phyloP scores from a whole-genome alignment of 805 yeast species.

The Babjeviella inositovora region DNA sequence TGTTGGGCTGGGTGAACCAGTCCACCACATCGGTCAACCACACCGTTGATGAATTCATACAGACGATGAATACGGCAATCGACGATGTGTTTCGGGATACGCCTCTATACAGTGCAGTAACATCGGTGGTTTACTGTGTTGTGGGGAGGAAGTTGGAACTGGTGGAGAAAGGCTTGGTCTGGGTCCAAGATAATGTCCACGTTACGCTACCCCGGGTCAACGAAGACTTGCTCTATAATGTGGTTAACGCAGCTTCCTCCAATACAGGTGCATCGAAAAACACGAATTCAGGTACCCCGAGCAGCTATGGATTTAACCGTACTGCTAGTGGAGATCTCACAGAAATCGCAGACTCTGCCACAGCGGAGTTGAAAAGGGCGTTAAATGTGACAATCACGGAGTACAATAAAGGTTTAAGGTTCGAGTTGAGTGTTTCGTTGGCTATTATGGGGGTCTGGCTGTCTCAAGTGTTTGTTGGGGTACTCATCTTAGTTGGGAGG shows the following conservation, averaged over 20 bases:
- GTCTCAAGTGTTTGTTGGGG: constrained; percentile 22
- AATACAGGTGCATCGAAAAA: constrained; percentile 1
- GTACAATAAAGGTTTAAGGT: constrained; percentile 16
- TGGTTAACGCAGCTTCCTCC: constrained; percentile 2
- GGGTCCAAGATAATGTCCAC: constrained; percentile 56
- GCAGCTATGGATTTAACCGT: too few species aligned
- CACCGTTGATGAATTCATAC: constrained; percentile 42
- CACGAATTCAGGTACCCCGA: constrained; percentile 2
- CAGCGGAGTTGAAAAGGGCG: constrained; percentile 7
- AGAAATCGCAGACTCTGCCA: constrained; percentile 6
- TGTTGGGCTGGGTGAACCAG: constrained; percentile 50
- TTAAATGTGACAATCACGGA: constrained; percentile 11
- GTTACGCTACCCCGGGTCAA: constrained; percentile 39
- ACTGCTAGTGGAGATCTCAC: too few species aligned
- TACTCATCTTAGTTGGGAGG: constrained; percentile 4
- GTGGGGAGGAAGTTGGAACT: constrained; percentile 56
- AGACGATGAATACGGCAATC: constrained; percentile 41
- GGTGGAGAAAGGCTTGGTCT: constrained; percentile 57
- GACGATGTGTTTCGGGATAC: constrained; percentile 52
- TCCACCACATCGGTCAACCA: constrained; percentile 42
- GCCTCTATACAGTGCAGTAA: constrained; percentile 43
- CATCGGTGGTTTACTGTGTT: constrained; percentile 61
- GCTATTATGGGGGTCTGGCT: constrained; percentile 31
- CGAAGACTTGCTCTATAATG: constrained; percentile 9
- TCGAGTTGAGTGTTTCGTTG: constrained; percentile 30